Evolutionary conservation across 1,284 basidiomycete genomes (phyloP).

Genomic region (Trichosporon sp.): DNA sequence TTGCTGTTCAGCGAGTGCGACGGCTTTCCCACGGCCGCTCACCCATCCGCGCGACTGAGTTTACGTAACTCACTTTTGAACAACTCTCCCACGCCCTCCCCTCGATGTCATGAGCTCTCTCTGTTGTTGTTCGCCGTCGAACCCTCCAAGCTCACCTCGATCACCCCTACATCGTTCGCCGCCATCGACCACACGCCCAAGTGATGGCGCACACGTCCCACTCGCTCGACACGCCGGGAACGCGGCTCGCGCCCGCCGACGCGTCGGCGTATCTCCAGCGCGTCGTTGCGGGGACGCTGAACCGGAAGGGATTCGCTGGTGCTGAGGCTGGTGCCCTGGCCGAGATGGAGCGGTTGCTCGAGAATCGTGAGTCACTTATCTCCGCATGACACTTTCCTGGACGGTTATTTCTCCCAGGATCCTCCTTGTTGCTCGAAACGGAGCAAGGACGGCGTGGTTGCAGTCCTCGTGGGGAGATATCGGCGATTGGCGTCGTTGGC

Average conservation of each 20-base stretch:
- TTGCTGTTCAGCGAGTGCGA: no score
- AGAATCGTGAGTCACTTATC: slow-evolving; percentile 43
- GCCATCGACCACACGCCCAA: neutral
- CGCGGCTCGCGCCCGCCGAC: slow-evolving; percentile 33
- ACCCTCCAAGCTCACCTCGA: neutral
- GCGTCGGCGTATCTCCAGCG: slow-evolving; percentile 41
- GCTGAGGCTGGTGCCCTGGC: slow-evolving; percentile 50
- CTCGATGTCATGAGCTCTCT: neutral
- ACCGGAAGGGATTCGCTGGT: slow-evolving; percentile 44
- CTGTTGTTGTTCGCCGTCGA: neutral
- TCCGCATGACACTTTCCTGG: no score
- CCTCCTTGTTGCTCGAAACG: no score
- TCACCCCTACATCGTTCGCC: slow-evolving; percentile 5
- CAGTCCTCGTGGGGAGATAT: no score
- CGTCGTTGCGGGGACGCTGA: slow-evolving; percentile 39
- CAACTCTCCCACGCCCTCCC: neutral
- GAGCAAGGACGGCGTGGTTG: no score
- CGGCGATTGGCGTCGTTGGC: no score
- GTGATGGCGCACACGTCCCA: slow-evolving; percentile 11
- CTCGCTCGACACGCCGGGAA: slow-evolving; percentile 20
- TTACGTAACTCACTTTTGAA: neutral
- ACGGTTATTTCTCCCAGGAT: no score
- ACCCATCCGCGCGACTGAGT: no score
- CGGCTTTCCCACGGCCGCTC: no score
- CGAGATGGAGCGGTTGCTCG: slow-evolving; percentile 50